A percentile compares a stretch with the other conserved stretches of the same genome.
phyloP scores from a whole-genome alignment of 345 rosid species.

The Viola odorata region DNA sequence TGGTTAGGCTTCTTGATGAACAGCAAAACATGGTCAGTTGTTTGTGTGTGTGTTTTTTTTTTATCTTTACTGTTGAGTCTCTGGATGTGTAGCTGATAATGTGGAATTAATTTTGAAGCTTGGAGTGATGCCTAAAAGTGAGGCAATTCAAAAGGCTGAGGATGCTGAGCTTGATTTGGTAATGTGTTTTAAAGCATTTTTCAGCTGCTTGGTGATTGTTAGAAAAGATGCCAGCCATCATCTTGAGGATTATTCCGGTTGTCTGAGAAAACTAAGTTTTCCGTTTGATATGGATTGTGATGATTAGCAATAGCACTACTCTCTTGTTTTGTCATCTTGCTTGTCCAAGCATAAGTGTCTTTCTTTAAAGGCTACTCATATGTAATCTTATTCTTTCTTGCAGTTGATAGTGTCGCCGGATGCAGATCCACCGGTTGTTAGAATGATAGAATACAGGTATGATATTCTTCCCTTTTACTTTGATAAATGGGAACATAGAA shows the following conservation, averaged over 20 bases:
- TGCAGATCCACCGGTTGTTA: slow-evolving; percentile 91
- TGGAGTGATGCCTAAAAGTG: slow-evolving; percentile 66
- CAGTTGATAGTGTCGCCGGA: slow-evolving; percentile 89
- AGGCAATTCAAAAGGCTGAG: slow-evolving; percentile 79
- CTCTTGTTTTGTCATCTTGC: background rate
- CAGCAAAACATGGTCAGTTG: slow-evolving; percentile 79
- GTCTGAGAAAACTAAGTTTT: background rate
- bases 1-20: slow-evolving; percentile 73
- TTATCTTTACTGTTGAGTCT: slow-evolving; percentile 1
- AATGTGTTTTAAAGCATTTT: background rate
- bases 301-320: background rate
- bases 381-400: slow-evolving; percentile 17
- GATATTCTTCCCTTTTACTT: slow-evolving; percentile 2
- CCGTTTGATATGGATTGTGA: background rate
- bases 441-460: slow-evolving; percentile 89
- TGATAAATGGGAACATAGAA: background rate
- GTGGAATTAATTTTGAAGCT: slow-evolving; percentile 38
- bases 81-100: background rate
- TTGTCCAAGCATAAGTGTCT: background rate
- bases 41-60: background rate
- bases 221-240: too few species aligned
- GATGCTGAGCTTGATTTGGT: slow-evolving; percentile 90
- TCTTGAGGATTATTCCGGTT: too few species aligned
- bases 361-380: too few species aligned
- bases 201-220: background rate